Conservation (phyloP, 257 asterid species). For the Ilex asprella region DNA sequence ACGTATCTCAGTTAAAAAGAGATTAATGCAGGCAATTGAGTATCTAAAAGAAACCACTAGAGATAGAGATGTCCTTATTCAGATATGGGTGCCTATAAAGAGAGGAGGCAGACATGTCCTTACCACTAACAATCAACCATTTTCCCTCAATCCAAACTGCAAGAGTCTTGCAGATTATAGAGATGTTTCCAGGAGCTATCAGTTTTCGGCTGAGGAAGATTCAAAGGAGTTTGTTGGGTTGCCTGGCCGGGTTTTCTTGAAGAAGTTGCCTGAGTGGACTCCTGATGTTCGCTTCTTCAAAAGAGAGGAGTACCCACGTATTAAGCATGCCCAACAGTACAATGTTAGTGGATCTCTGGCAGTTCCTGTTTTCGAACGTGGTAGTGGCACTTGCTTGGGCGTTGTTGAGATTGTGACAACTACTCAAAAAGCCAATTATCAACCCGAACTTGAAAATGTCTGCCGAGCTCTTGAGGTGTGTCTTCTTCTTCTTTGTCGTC, state of each 20-base stretch:
- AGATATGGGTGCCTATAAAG: constrained; percentile 71
- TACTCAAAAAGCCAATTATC: constrained; percentile 41
- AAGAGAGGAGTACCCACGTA: constrained; percentile 60
- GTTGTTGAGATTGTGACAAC: constrained; percentile 72
- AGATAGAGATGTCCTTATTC: constrained; percentile 55
- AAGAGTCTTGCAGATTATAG: constrained; percentile 54
- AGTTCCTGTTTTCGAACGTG: constrained; percentile 59
- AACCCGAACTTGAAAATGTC: constrained; percentile 53
- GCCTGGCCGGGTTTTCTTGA: constrained; percentile 75
- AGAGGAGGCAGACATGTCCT: constrained; percentile 52
- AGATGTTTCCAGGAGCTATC: constrained; percentile 35
- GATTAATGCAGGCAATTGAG: constrained; percentile 51
- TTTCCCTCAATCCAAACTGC: constrained; percentile 36
- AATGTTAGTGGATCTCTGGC: constrained; percentile 69
- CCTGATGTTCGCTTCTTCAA: constrained; percentile 70
- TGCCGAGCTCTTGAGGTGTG: constrained; percentile 70
- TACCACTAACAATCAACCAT: constrained; percentile 55
- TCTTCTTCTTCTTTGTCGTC: constrained; percentile 4
- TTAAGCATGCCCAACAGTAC: constrained; percentile 40
- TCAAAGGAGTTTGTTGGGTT: constrained; percentile 48
- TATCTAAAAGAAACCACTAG: constrained; percentile 39
- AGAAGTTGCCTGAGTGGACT: constrained; percentile 71
- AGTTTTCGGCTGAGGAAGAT: constrained; percentile 53
- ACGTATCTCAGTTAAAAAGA: constrained; percentile 29
- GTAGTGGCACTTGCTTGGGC: constrained; percentile 71